Evolutionary conservation across 768 basidiomycete genomes (phyloP).

Genomic region (Termitomyces heimii): DNA sequence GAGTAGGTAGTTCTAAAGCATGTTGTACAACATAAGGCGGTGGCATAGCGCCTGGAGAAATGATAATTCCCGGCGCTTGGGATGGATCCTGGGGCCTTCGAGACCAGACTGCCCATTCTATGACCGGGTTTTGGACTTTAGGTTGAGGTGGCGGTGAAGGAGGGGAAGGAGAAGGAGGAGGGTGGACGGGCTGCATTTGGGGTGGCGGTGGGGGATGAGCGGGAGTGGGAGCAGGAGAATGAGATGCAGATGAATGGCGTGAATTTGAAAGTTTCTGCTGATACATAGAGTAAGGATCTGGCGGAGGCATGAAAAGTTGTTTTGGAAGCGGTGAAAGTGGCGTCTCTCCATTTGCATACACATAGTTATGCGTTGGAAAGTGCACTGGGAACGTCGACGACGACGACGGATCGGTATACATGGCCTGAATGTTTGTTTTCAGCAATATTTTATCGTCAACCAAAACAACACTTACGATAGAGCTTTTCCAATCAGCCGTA

Average conservation of each 20-base stretch:
- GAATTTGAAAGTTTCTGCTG: conserved; percentile 1
- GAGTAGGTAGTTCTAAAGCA: conserved; percentile 50
- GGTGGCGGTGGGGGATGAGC: neutral
- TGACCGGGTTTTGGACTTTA: conserved; percentile 7
- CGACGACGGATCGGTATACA: conserved; percentile 10
- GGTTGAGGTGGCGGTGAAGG: conserved; percentile 1
- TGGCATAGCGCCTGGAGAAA: conserved; percentile 58
- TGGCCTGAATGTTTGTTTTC: neutral
- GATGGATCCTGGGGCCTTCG: conserved; percentile 61
- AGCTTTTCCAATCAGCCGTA: neutral
- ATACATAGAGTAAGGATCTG: conserved; percentile 12
- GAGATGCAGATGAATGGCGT: conserved; percentile 1
- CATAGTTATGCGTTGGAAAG: conserved; percentile 7
- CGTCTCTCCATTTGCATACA: conserved; percentile 4
- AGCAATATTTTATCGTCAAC: neutral
- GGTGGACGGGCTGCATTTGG: neutral
- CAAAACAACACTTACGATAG: neutral
- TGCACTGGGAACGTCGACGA: neutral
- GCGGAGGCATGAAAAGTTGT: conserved; percentile 49
- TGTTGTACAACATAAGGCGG: conserved; percentile 50
- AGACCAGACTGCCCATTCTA: conserved; percentile 65
- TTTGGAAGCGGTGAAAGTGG: conserved; percentile 57
- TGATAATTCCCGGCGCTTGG: conserved; percentile 64
- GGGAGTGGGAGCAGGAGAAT: conserved; percentile 1
- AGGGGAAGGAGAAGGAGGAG: neutral